Evolutionary conservation across 2,329 filamentous ascomycete species (phyloP).

Genomic region (Cryphonectria nitschkei): DNA sequence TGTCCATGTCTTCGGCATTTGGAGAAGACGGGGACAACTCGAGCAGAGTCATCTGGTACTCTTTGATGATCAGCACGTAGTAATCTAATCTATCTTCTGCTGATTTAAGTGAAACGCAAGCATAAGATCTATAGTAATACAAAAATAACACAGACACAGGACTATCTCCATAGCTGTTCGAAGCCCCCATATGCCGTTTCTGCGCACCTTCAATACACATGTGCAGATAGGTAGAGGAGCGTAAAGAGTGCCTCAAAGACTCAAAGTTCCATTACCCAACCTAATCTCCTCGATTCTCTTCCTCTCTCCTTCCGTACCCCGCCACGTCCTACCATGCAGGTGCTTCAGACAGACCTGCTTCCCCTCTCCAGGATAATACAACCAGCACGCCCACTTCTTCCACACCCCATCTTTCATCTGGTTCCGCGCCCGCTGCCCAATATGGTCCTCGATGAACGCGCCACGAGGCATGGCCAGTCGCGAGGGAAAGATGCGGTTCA

Average conservation of each 20-base stretch:
- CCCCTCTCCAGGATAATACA: slow-evolving; percentile 56
- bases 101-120: no score
- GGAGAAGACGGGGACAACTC: no score
- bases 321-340: slow-evolving; percentile 55
- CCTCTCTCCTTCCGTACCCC: slow-evolving; percentile 42
- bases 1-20: no score
- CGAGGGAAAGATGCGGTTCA: slow-evolving; percentile 52
- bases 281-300: slow-evolving; percentile 19
- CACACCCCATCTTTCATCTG: slow-evolving; percentile 60
- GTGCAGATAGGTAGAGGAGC: not conserved
- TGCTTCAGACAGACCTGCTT: slow-evolving; percentile 52
- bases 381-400: slow-evolving; percentile 58
- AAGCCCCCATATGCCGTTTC: no score
- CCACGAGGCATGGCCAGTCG: slow-evolving; percentile 54
- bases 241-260: not conserved
- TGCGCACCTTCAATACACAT: not conserved
- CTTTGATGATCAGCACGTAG: no score
- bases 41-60: no score
- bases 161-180: no score
- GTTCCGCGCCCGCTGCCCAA: slow-evolving; percentile 56
- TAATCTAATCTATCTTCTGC: no score
- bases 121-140: no score
- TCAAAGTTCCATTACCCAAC: slow-evolving; percentile 8
- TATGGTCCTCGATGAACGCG: slow-evolving; percentile 60
- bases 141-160: no score